phyloP scores from a whole-genome alignment of 1,284 basidiomycete species.

The Coniophora puteana region DNA sequence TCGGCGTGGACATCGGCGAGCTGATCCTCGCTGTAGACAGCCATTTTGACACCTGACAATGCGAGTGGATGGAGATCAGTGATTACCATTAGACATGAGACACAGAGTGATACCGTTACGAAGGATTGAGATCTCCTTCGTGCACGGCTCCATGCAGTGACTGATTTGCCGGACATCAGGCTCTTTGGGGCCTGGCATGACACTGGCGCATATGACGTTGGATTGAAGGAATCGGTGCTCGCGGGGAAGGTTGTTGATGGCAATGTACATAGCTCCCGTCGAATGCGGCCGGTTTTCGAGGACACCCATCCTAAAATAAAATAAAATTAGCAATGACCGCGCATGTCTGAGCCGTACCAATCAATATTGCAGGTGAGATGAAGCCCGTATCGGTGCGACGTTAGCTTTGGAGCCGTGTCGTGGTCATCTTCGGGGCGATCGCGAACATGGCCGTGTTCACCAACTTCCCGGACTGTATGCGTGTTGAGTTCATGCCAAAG shows the following conservation, averaged over 20 bases:
- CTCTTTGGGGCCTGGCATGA: conserved; percentile 22
- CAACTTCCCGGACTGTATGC: too few relatives aligned
- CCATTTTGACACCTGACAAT: too few relatives aligned
- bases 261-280: conserved; percentile 1
- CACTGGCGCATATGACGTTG: conserved; percentile 16
- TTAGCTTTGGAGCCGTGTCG: too few relatives aligned
- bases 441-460: too few relatives aligned
- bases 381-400: too few relatives aligned
- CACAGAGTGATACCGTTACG: conserved; percentile 9
- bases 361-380: conserved; percentile 2
- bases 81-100: too few relatives aligned
- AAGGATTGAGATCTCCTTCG: conserved; percentile 12
- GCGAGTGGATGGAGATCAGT: too few relatives aligned
- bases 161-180: conserved; percentile 13
- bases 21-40: too few relatives aligned
- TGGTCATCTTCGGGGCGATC: too few relatives aligned
- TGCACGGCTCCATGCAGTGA: conserved; percentile 12
- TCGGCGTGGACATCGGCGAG: not conserved
- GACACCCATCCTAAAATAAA: conserved; percentile 4
- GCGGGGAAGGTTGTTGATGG: conserved; percentile 4
- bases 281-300: conserved; percentile 4
- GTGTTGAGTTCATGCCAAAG: too few relatives aligned
- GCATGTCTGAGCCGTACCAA: too few relatives aligned
- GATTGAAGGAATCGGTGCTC: conserved; percentile 11
- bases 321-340: too few relatives aligned